Conservation (phyloP, 257 asterid species). For the Rubia yunnanensis region DNA sequence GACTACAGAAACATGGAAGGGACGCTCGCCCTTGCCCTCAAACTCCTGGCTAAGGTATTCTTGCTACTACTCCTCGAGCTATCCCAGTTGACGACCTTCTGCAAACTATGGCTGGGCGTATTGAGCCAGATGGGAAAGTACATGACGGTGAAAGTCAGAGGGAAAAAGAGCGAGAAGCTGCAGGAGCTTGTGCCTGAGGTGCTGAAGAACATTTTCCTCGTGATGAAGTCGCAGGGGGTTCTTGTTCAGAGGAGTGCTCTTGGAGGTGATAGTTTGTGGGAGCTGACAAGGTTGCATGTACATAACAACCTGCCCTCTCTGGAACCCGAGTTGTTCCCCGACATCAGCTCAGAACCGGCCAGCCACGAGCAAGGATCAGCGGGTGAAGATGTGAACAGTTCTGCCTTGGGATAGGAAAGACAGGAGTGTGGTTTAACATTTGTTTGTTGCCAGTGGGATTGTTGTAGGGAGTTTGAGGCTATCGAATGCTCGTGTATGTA, state of each 20-base stretch:
- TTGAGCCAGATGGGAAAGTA: conserved; percentile 81
- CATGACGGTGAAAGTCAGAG: conserved; percentile 58
- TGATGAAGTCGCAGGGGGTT: conserved; percentile 76
- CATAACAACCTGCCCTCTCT: conserved; percentile 67
- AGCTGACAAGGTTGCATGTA: conserved; percentile 90
- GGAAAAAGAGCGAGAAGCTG: conserved; percentile 69
- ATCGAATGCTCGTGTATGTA: conserved; percentile 33
- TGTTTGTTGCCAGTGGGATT: conserved; percentile 16
- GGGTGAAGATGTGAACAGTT: conserved; percentile 19
- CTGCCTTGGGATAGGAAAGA: conserved; percentile 14
- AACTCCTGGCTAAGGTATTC: conserved; percentile 60
- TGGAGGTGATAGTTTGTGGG: conserved; percentile 92
- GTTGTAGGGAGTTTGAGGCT: background rate
- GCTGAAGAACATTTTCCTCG: conserved; percentile 65
- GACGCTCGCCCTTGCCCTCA: conserved; percentile 72
- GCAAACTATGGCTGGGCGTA: conserved; percentile 84
- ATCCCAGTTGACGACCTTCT: conserved; percentile 59
- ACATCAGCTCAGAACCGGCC: conserved; percentile 35
- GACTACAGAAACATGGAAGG: conserved; percentile 87
- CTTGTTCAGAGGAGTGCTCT: conserved; percentile 68
- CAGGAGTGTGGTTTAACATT: conserved; percentile 9
- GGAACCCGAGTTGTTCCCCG: conserved; percentile 62
- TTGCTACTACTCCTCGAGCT: conserved; percentile 43
- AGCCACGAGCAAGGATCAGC: conserved; percentile 17
- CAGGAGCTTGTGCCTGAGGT: conserved; percentile 85